Evolutionary conservation across 495 filamentous ascomycete species (phyloP).

Genomic region (Lasiosphaeria hispida): DNA sequence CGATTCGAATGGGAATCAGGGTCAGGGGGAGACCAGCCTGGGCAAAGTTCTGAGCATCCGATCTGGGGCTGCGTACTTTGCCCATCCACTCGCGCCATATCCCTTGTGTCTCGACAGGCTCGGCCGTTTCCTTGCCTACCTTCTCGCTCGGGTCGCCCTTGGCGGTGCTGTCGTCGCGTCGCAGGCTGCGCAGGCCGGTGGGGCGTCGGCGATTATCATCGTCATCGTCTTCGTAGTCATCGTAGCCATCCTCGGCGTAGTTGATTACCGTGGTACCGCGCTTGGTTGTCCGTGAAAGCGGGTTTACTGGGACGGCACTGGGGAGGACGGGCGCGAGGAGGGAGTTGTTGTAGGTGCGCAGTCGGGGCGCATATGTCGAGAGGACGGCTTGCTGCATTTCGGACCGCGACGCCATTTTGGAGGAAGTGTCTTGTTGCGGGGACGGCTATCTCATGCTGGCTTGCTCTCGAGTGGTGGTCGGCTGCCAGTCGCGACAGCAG

Average conservation of each 20-base stretch:
- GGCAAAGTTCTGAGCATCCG: slow-evolving; percentile 74
- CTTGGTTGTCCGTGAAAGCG: slow-evolving; percentile 84
- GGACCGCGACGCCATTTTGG: slow-evolving; percentile 42
- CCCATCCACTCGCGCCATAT: slow-evolving; percentile 95
- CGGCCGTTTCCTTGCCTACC: slow-evolving; percentile 77
- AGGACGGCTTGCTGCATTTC: slow-evolving; percentile 75
- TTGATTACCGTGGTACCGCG: slow-evolving; percentile 94
- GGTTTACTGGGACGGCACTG: slow-evolving; percentile 58
- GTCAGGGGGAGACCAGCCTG: slow-evolving; percentile 84
- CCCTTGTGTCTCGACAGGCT: slow-evolving; percentile 80
- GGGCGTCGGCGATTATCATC: slow-evolving; percentile 67
- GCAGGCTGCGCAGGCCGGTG: slow-evolving; percentile 78
- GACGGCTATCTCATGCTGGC: slow-evolving; percentile 22
- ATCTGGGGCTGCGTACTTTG: slow-evolving; percentile 54
- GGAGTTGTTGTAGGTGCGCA: slow-evolving; percentile 90
- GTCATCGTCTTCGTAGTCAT: slow-evolving; percentile 93
- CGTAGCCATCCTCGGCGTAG: slow-evolving; percentile 93
- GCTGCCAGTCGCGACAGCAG: neutral
- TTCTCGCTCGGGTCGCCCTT: slow-evolving; percentile 64
- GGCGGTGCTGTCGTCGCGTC: slow-evolving; percentile 67
- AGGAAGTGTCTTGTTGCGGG: neutral
- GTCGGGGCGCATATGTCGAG: slow-evolving; percentile 85
- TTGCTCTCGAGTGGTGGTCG: too few relatives aligned
- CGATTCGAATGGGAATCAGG: slow-evolving; percentile 93
- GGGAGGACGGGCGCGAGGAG: slow-evolving; percentile 85